Evolutionary conservation across 2,329 filamentous ascomycete genomes (phyloP), one percentile per base, ranked within the genome.

Genomic region (Ophiosphaerella narmari): DNA sequence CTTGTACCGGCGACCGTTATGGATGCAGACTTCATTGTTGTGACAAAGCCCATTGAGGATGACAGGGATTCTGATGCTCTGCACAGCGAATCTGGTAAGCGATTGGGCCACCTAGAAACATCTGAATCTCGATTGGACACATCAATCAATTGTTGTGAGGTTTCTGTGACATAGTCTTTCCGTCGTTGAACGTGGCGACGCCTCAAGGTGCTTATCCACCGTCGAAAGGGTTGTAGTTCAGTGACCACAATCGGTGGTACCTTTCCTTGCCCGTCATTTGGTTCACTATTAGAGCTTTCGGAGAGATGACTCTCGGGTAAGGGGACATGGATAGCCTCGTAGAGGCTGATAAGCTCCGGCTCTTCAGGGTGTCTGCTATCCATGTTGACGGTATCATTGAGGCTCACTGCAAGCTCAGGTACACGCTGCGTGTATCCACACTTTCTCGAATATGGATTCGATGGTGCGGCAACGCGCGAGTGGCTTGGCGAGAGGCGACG

Each of bases 21-120:
- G 51, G 88, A 92, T 44, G 89, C 88, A 55, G 90, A 94, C 68
- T 88, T 91, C 60, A 95, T 82, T 13, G 85, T 87, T n/a, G 86
- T 85, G 34, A 97, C 84, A 65, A 92, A 91, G 2, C 83, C 88
- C 52, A 90, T 85, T 0, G 91, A 95, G 6, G 89, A 90, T 1
- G 82, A 82, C 11, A 89, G 89, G 2, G 87, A 88, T 7, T 60
- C 72, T 36, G 72, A 76, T 43, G 75, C 74, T 48, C 68, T 73
- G 52, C 78, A 77, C 32, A 50, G 31, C 4, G 61, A 60, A 36
- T 59, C 55, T 5, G 46, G 48, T 7, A 59, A 14, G n/a, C 49
- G 41, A 5, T 43, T 26, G 1, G 52, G 42, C 12, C 55, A 54
- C 4, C 50, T 41, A 18, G 54, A 51, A 9, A 60, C 37, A n/a